Base-by-base conservation (phyloP, 2,329 filamentous ascomycete genomes). In the Pseudogymnoascus sp. region DNA sequence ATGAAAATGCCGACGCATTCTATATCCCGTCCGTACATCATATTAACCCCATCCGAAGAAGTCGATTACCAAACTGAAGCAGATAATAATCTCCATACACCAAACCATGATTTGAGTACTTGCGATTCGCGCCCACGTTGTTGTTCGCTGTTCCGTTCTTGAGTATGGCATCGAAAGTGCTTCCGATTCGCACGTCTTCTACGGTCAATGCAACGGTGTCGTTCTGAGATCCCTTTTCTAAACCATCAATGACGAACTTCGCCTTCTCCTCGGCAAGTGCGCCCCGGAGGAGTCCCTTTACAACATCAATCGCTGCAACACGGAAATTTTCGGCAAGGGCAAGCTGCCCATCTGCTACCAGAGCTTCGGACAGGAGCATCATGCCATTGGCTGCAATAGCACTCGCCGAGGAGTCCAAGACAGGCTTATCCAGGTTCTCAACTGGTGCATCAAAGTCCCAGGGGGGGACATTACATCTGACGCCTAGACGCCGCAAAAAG, bases 371-470 rank as follows among this genome's bases (percentile, higher is more conserved):
- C 0, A 79, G 65, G 0, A 79, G 38, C 0, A 79, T 67, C 72
- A 79, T 71, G 0, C 77, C 77, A 60, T 79, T 78, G 5, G 77
- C 76, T 0, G 77, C 75, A 53, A 78, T 78, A 16, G 73, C 67
- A 0, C 76, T 77, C 0, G 76, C 75, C 0, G 75, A 78, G 2
- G 72, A 74, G 19, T 78, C 76, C 0, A 75, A 68, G 14, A 77
- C 46, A 0, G 74, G 74, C 1, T 64, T 62, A 1, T 31, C 22
- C 2, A 7, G n/a, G 8, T 26, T 41, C 6, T 60, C 62, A 2
- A 69, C 46, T 0, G 74, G 74, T 0, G 76, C 76, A 19, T 56
- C 50, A 4, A 56, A 56, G 50, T 56, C 50, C 50, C 50, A 56
- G 2, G 28, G 26, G 0, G 50, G 50, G 4, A 56, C 50, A 19